Conservation (phyloP, 73 alveolate genomes). For the Durusdinium trenchii region DNA sequence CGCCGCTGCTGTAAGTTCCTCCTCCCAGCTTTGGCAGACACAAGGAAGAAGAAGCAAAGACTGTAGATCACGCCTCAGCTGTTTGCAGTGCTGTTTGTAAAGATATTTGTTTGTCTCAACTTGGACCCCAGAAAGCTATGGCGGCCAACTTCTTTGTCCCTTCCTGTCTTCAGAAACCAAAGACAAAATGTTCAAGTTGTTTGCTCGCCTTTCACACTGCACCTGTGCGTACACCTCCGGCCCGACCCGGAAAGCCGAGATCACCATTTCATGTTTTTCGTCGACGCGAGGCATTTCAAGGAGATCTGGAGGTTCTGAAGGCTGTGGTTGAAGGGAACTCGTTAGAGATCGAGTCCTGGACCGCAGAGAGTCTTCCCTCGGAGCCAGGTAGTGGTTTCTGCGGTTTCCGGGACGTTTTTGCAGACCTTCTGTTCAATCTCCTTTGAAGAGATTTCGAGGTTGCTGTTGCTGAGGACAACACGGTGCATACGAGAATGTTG, state of each 20-base stretch:
- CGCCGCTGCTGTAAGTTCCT: too few relatives aligned
- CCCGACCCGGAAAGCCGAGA: neutral
- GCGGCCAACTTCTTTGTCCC: too few relatives aligned
- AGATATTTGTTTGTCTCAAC: too few relatives aligned
- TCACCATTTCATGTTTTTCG: neutral
- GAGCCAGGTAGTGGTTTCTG: neutral
- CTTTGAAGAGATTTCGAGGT: neutral
- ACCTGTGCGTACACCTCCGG: neutral
- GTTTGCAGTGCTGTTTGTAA: too few relatives aligned
- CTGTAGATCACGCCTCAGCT: too few relatives aligned
- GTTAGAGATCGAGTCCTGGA: neutral
- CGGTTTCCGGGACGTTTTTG: neutral
- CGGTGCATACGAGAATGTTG: neutral
- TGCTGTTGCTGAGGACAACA: neutral
- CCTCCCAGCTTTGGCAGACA: too few relatives aligned
- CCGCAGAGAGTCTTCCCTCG: too few relatives aligned
- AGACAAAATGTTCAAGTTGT: neutral
- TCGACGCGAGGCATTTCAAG: neutral
- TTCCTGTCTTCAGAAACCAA: too few relatives aligned
- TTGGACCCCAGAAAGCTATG: too few relatives aligned
- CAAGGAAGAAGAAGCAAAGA: too few relatives aligned
- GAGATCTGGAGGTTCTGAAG: slow-evolving; percentile 3
- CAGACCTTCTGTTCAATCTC: neutral
- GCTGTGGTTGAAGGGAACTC: slow-evolving; percentile 36
- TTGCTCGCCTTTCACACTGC: neutral